phyloP scores from a whole-genome alignment of 768 basidiomycete genomes.

The Asterophora parasitica region DNA sequence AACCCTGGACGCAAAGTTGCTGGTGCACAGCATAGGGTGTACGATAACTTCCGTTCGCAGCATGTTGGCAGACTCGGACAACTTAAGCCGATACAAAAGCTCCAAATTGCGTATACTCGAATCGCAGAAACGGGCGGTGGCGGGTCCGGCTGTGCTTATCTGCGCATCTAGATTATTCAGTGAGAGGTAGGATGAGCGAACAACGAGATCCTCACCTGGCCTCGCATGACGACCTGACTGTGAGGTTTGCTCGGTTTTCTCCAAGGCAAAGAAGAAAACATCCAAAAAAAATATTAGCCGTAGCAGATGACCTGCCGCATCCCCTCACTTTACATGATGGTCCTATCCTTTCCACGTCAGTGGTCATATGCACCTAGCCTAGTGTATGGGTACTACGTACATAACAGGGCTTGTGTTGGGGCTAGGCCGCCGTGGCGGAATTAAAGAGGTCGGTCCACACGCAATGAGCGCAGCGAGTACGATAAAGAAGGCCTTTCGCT shows the following conservation, averaged over 20 bases:
- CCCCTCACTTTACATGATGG: background rate
- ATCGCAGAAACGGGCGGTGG: background rate
- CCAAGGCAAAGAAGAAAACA: background rate
- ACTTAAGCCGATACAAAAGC: too few species aligned
- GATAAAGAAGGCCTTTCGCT: background rate
- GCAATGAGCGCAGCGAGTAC: background rate
- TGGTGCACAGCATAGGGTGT: background rate
- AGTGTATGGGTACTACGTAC: background rate
- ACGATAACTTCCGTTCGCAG: too few species aligned
- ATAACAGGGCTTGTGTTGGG: background rate
- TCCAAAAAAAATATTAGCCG: background rate
- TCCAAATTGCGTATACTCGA: too few species aligned
- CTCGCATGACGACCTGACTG: background rate
- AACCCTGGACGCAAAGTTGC: background rate
- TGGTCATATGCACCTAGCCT: background rate
- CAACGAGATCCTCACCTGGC: background rate
- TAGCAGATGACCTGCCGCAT: background rate
- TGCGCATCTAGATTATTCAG: background rate
- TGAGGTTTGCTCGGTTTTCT: conserved; percentile 1
- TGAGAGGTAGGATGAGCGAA: background rate
- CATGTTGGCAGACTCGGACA: background rate
- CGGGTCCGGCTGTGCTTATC: background rate
- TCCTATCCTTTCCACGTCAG: background rate
- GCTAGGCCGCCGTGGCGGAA: background rate
- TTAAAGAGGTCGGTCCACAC: background rate